Evolutionary conservation across 2,329 filamentous ascomycete genomes (phyloP), one percentile per base, ranked within the genome.

Genomic region (Fusarium stilboides): DNA sequence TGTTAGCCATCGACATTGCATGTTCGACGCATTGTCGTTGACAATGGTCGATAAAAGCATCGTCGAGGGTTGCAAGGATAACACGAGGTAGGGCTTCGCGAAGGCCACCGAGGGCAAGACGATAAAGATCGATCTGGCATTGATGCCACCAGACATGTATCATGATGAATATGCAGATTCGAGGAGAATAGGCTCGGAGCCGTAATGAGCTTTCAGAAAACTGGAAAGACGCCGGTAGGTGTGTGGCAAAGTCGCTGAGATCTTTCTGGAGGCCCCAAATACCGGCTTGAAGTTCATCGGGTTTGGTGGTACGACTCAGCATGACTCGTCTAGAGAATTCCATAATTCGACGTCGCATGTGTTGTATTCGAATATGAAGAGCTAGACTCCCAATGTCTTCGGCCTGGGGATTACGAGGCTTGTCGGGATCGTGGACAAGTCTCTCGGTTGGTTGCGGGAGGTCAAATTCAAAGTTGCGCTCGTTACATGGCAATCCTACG

Each of bases 121-220:
- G 84, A 65, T 87, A 88, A 4, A 88, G 78, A 70, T 88, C 86
- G 66, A 86, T 86, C 68, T 88, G 83, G 59, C 86, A 88, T 64
- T 88, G 86, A 28, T 85, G 80, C 86, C 86, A 88, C 85, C 84
- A 87, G 10, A 88, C 80, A 65, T 88, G 86, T 12, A 88, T 88
- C 86, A 88, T 88, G 70, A 88, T 79, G 61, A 86, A 88, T 42
- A 87, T 85, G 62, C 86, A 87, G 7, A 89, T 81, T 5, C 87
- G 80, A 3, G 86, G 84, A 1, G 87, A 88, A 69, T 88, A 88
- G 4, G 86, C 85, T 8, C 87, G 83, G 24, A 88, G 78, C 15
- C 86, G 82, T 6, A 88, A 78, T 31, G 87, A 88, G 64, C 81
- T 84, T 63, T 88, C 86, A 13, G 85, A 88, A 74, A 87, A 88